Base-by-base conservation (phyloP, 768 basidiomycete species). In the Kwoniella botswanensis region DNA sequence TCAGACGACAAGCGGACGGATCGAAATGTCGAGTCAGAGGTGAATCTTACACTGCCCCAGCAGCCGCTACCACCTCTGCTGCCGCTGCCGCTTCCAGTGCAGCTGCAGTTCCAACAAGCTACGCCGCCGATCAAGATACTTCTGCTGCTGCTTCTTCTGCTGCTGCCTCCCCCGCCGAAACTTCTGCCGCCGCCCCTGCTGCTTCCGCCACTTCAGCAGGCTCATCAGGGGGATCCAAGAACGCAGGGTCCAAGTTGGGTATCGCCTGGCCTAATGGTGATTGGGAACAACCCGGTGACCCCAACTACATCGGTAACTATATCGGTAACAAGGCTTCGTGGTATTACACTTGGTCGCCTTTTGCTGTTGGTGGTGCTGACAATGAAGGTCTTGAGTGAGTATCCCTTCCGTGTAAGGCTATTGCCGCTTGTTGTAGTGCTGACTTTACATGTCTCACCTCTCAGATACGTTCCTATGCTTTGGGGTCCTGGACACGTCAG, bases 261-360 rank as follows among this genome's bases (percentile, higher is more conserved):
- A 80, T 91, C 21, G 90, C 87, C 22, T 93, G 91, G 90, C 86
- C 90, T 46, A 87, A 89, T 67, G 86, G 87, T 64, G 85, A 88
- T 69, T 84, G 86, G 70, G 67, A 82, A 11, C n/a, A 41, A 10
- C 15, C 69, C 11, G 71, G 72, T 22, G 57, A 67, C 12, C 67
- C 77, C 13, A 71, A 79, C 43, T 82, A 86, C 58, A 86, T 93
- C 57, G 74, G 82, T 15, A 84, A 87, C 75, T 92, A 88, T 80
- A 84, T 86, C 62, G 87, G 86, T 26, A 67, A 46, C 35, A 84
- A 86, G 3, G 86, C 88, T 59, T 60, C 71, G 9, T 81, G 74
- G 78, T 60, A 90, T 50, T 92, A 92, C 83, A 88, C 86, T 42
- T 95, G 93, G 93, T 85, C 86, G 46, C 87, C 90, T 12, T 83